A percentile compares a stretch with the other conserved stretches of the same genome.
phyloP scores from a whole-genome alignment of 495 filamentous ascomycete genomes.

The Daldinia bambusicola region DNA sequence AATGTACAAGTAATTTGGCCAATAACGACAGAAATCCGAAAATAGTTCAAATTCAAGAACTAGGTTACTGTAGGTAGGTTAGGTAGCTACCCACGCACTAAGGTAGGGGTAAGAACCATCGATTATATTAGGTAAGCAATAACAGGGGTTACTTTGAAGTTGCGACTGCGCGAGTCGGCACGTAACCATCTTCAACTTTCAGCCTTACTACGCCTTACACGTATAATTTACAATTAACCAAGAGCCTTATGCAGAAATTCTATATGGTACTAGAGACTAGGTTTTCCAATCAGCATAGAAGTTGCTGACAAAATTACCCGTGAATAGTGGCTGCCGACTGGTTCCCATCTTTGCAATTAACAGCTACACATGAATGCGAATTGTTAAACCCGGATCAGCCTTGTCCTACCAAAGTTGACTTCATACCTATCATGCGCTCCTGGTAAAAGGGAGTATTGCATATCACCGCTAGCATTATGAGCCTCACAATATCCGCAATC shows the following conservation, averaged over 20 bases:
- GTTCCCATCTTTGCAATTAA: constrained; percentile 1
- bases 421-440: constrained; percentile 33
- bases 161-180: constrained; percentile 24
- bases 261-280: constrained; percentile 47
- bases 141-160: constrained; percentile 13
- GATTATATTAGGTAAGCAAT: constrained; percentile 34
- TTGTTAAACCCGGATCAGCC: neutral
- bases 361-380: neutral
- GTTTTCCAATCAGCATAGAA: neutral
- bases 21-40: constrained; percentile 14
- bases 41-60: no score
- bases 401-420: neutral
- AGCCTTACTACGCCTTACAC: constrained; percentile 33
- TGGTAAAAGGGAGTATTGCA: constrained; percentile 17
- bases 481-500: constrained; percentile 54
- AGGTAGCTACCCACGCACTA: no score
- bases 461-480: constrained; percentile 49
- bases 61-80: no score
- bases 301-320: neutral
- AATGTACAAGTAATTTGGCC: neutral
- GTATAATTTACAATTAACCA: constrained; percentile 9
- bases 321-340: constrained; percentile 1
- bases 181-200: constrained; percentile 40
- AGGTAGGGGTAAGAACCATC: neutral
- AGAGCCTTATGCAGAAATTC: constrained; percentile 49